Conservation (phyloP, 1,284 basidiomycete genomes). For the Calocybe gambosa region DNA sequence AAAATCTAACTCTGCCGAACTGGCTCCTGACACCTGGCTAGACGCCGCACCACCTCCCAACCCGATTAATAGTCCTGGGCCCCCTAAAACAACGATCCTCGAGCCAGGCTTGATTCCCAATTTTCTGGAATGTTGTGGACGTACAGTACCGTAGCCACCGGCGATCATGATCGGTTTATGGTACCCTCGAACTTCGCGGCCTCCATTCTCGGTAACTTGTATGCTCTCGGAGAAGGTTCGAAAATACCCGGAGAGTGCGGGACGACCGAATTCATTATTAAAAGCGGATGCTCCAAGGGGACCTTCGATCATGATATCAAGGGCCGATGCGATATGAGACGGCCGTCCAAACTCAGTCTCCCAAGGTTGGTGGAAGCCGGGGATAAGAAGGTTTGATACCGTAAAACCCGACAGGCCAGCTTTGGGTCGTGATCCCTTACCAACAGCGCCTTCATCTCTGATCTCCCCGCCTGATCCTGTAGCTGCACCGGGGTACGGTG, state of each 20-base stretch:
- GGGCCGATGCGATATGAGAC: slow-evolving; percentile 84
- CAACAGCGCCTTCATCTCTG: slow-evolving; percentile 95
- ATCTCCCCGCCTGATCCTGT: slow-evolving; percentile 99
- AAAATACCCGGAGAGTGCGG: slow-evolving; percentile 82
- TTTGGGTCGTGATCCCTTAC: slow-evolving; percentile 93
- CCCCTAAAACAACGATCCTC: slow-evolving; percentile 92
- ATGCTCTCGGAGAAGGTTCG: slow-evolving; percentile 82
- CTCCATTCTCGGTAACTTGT: slow-evolving; percentile 36
- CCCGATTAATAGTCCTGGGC: slow-evolving; percentile 95
- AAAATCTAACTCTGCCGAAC: slow-evolving; percentile 92
- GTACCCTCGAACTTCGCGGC: slow-evolving; percentile 81
- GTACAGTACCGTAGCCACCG: slow-evolving; percentile 92
- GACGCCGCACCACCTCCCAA: slow-evolving; percentile 95
- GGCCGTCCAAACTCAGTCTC: slow-evolving; percentile 90
- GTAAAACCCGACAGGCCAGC: slow-evolving; percentile 94
- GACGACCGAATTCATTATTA: slow-evolving; percentile 98
- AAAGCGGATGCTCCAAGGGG: slow-evolving; percentile 94
- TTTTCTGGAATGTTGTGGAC: slow-evolving; percentile 77
- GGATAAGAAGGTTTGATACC: slow-evolving; percentile 91
- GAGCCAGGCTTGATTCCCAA: slow-evolving; percentile 70
- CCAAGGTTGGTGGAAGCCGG: slow-evolving; percentile 86
- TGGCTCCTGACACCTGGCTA: slow-evolving; percentile 84
- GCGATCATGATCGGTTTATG: slow-evolving; percentile 99
- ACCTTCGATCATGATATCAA: slow-evolving; percentile 97
- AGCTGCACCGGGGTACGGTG: slow-evolving; percentile 95